Evolutionary conservation across 257 asterid species (phyloP), one percentile per base, ranked within the genome.

Genomic region (Leonotis leonurus): DNA sequence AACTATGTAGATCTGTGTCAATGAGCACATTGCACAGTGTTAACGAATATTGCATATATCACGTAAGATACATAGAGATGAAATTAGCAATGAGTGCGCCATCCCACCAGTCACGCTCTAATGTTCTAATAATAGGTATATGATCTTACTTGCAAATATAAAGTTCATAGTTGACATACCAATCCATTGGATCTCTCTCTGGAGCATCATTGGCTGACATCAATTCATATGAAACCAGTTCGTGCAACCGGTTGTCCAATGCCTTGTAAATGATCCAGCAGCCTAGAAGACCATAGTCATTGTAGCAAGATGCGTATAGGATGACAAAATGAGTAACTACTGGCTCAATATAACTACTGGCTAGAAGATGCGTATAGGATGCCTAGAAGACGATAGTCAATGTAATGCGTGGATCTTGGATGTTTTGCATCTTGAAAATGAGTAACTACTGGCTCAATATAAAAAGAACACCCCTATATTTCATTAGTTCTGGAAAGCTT

Each of bases 191-290:
- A 83, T 92, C 98, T 71, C 95, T 81, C 75, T 92, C 98, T 13
- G 95, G 93, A 64, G 93, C 95, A 77, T 86, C 97, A 73, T 88
- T 88, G 61, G 98, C 90, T 26, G 98, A 92, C 98, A 92, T 92
- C 54, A 92, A 63, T 65, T 92, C 98, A 74, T 92, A 92, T 6
- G 95, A 53, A 72, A 80, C 84, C 62, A 92, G 78, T 63, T 83
- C 89, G 22, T 76, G 79, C 85, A 65, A 78, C 75, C 21, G 81
- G 72, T 81, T 68, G 22, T 81, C 88, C 26, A 56, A 63, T 25
- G 67, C 75, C 77, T 88, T 85, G 70, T 84, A 92, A 40, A 81
- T 72, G 69, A 92, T 82, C 97, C 95, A 92, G 65, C 98, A 88
- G 61, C 98, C 98, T 92, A 70, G 35, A 73, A 53, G 29, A 73